These are phyloP conservation scores for Lupinus albus DNA, from an alignment of 306 rosid genomes.

Conservation along the genomic window DNA sequence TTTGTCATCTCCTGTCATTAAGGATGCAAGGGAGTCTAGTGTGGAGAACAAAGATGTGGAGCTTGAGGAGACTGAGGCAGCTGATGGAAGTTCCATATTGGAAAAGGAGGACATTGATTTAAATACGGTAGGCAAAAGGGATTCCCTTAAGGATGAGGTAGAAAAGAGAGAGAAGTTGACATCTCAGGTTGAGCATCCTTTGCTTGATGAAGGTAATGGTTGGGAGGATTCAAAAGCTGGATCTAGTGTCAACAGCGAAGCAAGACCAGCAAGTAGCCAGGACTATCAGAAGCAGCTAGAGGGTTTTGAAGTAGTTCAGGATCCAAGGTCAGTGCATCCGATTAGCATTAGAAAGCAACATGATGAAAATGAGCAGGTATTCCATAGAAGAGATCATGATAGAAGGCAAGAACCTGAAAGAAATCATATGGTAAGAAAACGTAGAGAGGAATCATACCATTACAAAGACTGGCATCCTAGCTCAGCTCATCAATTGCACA, in stretches of 20 bases:
- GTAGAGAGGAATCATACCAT: conserved; percentile 67
- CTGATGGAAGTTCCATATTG: conserved; percentile 63
- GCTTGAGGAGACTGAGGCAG: conserved; percentile 58
- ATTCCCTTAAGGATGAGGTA: conserved; percentile 50
- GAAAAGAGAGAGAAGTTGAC: conserved; percentile 52
- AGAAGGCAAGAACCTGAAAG: conserved; percentile 75
- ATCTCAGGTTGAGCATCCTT: conserved; percentile 63
- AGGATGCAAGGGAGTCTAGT: conserved; percentile 60
- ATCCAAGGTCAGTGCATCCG: conserved; percentile 57
- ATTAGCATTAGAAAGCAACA: conserved; percentile 54
- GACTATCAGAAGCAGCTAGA: conserved; percentile 74
- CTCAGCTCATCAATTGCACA: conserved; percentile 61
- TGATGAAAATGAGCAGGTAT: conserved; percentile 69
- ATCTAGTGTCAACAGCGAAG: conserved; percentile 95
- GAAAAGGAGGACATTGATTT: conserved; percentile 58
- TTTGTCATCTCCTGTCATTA: conserved; percentile 59
- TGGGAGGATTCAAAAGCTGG: conserved; percentile 85
- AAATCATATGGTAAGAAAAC: conserved; percentile 58
- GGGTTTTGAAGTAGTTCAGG: conserved; percentile 81
- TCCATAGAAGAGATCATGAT: conserved; percentile 60
- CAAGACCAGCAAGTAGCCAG: conserved; percentile 90
- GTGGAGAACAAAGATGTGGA: conserved; percentile 60
- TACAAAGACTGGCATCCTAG: conserved; percentile 73
- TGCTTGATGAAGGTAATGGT: conserved; percentile 62
- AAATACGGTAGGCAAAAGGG: conserved; percentile 38